Percentiles rank a stretch among this genome's conserved stretches.
Evolutionary conservation across 768 basidiomycete species (phyloP).

Genomic region (Lepiota venenata): DNA sequence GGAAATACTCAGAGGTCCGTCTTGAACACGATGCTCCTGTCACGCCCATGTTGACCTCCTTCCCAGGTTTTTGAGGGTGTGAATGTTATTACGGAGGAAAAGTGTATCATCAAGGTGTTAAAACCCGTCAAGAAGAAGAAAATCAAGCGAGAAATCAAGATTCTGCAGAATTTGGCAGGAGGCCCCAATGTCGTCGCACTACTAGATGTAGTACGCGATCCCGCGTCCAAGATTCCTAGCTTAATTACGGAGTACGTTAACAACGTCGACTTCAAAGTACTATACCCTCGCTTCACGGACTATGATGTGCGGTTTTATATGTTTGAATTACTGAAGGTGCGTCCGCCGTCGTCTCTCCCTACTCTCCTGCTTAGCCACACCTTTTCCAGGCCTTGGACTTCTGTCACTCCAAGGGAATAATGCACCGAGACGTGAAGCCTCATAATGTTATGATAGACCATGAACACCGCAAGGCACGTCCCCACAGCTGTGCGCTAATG

Average conservation of each 20-base stretch:
- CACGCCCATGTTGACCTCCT: slow-evolving; percentile 13
- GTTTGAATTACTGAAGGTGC: slow-evolving; percentile 90
- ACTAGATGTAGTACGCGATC: slow-evolving; percentile 94
- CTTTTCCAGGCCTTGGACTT: slow-evolving; percentile 81
- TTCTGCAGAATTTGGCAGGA: slow-evolving; percentile 92
- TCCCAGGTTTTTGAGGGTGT: slow-evolving; percentile 88
- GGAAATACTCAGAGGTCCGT: slow-evolving; percentile 90
- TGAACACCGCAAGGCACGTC: slow-evolving; percentile 83
- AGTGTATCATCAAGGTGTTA: slow-evolving; percentile 97
- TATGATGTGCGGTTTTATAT: slow-evolving; percentile 96
- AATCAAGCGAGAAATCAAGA: slow-evolving; percentile 99
- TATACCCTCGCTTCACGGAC: slow-evolving; percentile 95
- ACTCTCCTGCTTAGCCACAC: slow-evolving; percentile 12
- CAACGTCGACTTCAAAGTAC: slow-evolving; percentile 95
- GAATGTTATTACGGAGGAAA: slow-evolving; percentile 86
- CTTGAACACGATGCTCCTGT: slow-evolving; percentile 1
- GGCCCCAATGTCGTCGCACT: slow-evolving; percentile 94
- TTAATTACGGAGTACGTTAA: slow-evolving; percentile 97
- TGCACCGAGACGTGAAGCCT: slow-evolving; percentile 98
- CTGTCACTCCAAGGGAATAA: slow-evolving; percentile 98
- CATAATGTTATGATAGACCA: slow-evolving; percentile 99
- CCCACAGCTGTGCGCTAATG: background rate
- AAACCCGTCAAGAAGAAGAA: slow-evolving; percentile 99
- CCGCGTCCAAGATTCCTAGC: slow-evolving; percentile 94
- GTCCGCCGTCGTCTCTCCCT: slow-evolving; percentile 8